Percentiles rank a stretch among this genome's conserved stretches.
Evolutionary conservation across 2,329 filamentous ascomycete genomes (phyloP).

Genomic region (Tolypocladium inflatum): DNA sequence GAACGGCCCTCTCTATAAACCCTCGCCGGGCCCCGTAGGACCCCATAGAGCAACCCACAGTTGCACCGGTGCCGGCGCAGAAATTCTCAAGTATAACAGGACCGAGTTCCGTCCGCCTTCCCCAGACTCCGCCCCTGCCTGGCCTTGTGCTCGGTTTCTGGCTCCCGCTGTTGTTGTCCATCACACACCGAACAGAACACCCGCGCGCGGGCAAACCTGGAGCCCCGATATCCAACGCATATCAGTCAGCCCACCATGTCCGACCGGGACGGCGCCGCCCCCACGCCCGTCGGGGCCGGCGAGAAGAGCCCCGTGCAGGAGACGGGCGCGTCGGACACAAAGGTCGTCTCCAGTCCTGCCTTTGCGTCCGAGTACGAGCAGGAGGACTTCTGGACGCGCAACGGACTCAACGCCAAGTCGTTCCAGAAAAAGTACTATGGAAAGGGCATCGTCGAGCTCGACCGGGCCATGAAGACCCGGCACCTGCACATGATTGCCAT

Average conservation of each 20-base stretch:
- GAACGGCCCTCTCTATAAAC: background rate
- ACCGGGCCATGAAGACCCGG: constrained; percentile 42
- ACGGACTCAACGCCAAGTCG: constrained; percentile 23
- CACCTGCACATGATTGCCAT: constrained; percentile 56
- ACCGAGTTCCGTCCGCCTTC: background rate
- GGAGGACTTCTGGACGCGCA: constrained; percentile 23
- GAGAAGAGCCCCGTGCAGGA: constrained; percentile 3
- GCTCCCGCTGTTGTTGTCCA: background rate
- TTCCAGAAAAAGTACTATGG: constrained; percentile 24
- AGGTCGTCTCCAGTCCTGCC: constrained; percentile 2
- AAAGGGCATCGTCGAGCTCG: constrained; percentile 23
- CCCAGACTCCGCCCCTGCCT: background rate
- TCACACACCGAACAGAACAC: background rate
- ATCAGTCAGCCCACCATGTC: background rate
- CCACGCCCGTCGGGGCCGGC: background rate
- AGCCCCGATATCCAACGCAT: background rate
- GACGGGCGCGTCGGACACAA: constrained; percentile 1
- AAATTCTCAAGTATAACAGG: background rate
- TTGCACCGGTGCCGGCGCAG: background rate
- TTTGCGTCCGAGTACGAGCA: constrained; percentile 12
- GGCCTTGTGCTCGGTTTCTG: background rate
- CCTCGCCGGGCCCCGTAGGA: background rate
- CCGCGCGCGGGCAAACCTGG: background rate
- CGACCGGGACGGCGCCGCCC: background rate
- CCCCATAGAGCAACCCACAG: background rate